A percentile compares a stretch with the other conserved stretches of the same genome.
Evolutionary conservation across 2,329 filamentous ascomycete species (phyloP).

Genomic region (Neonectria faginata): DNA sequence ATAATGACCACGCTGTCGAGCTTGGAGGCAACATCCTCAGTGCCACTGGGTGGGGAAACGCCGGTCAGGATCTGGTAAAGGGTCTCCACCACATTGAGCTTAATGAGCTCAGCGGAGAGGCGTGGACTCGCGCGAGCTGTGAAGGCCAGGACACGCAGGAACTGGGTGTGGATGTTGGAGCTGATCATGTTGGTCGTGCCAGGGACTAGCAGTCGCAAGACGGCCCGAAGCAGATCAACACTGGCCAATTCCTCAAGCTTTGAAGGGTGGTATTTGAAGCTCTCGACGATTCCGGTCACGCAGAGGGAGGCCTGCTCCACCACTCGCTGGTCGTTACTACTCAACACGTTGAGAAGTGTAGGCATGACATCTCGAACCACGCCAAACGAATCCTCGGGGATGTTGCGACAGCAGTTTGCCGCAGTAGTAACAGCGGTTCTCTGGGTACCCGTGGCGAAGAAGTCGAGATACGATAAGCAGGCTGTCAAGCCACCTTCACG

Average conservation of each 20-base stretch:
- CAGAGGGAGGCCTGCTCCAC: slow-evolving; percentile 97
- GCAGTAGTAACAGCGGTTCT: slow-evolving; percentile 96
- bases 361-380: slow-evolving; percentile 97
- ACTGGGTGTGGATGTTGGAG: slow-evolving; percentile 94
- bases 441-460: slow-evolving; percentile 97
- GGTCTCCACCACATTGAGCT: slow-evolving; percentile 97
- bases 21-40: slow-evolving; percentile 82
- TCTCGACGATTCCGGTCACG: slow-evolving; percentile 95
- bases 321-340: slow-evolving; percentile 94
- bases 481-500: slow-evolving; percentile 94
- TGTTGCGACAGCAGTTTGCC: slow-evolving; percentile 97
- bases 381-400: slow-evolving; percentile 91
- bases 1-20: slow-evolving; percentile 98
- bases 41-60: slow-evolving; percentile 86
- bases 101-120: slow-evolving; percentile 89
- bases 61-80: slow-evolving; percentile 97
- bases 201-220: slow-evolving; percentile 88
- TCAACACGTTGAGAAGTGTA: slow-evolving; percentile 88
- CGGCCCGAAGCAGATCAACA: slow-evolving; percentile 84
- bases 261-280: slow-evolving; percentile 87
- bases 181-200: slow-evolving; percentile 97
- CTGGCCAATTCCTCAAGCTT: slow-evolving; percentile 95
- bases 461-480: slow-evolving; percentile 96
- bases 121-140: slow-evolving; percentile 89
- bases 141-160: slow-evolving; percentile 90